Conservation (phyloP, 1,284 basidiomycete genomes). For the Vanrija sp. region DNA sequence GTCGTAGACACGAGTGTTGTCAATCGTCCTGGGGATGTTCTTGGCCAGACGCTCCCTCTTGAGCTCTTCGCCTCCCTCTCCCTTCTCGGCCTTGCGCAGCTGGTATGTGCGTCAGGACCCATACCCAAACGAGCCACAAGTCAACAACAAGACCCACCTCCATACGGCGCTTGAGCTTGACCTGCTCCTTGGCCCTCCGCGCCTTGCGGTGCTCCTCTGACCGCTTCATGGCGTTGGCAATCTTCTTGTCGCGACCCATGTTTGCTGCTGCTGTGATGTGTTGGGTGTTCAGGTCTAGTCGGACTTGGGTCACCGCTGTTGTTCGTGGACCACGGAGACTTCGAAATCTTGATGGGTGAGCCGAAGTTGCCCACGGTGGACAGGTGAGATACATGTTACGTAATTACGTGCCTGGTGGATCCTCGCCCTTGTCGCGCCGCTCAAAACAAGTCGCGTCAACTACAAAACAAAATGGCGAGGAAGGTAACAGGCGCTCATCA, state of each 20-base stretch:
- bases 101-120: constrained; percentile 10
- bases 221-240: constrained; percentile 80
- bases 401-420: too few species aligned
- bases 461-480: too few species aligned
- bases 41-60: constrained; percentile 64
- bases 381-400: too few species aligned
- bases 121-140: not conserved
- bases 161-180: constrained; percentile 74
- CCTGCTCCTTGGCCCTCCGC: constrained; percentile 74
- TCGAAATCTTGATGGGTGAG: not conserved
- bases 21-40: constrained; percentile 86
- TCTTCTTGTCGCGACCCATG: constrained; percentile 51
- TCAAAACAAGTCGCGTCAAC: too few species aligned
- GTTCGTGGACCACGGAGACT: too few species aligned
- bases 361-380: not conserved
- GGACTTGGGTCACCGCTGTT: not conserved
- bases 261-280: not conserved
- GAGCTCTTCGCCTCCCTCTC: constrained; percentile 36
- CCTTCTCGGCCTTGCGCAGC: constrained; percentile 42
- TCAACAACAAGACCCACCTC: constrained; percentile 55
- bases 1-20: constrained; percentile 88
- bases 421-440: too few species aligned
- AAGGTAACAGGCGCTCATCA: too few species aligned
- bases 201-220: constrained; percentile 69
- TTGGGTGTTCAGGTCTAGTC: not conserved